A percentile compares a stretch with the other conserved stretches of the same genome.
Conservation (phyloP, 1,284 basidiomycete species). For the Heterobasidion parviporum region DNA sequence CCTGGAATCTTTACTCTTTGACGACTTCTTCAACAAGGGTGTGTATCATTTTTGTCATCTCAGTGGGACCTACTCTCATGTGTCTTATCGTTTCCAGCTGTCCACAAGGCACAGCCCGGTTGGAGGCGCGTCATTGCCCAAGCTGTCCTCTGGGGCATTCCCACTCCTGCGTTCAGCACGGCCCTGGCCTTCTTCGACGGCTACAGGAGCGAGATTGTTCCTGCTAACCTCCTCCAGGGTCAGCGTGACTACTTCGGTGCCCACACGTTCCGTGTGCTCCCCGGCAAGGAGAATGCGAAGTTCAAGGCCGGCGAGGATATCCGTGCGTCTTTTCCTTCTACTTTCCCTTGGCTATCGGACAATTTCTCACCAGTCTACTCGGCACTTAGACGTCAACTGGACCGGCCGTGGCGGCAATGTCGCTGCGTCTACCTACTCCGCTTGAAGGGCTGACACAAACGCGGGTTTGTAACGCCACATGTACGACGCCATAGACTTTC, state of each 20-base stretch:
- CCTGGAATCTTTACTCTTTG: constrained; percentile 92
- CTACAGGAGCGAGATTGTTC: constrained; percentile 86
- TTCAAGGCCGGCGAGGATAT: constrained; percentile 82
- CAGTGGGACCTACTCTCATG: neutral
- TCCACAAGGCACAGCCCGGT: constrained; percentile 93
- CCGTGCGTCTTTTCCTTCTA: constrained; percentile 44
- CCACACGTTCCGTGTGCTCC: constrained; percentile 89
- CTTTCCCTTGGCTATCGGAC: constrained; percentile 4
- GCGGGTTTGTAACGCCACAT: neutral
- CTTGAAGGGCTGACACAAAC: constrained; percentile 40
- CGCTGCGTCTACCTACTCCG: constrained; percentile 87
- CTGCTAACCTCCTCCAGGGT: constrained; percentile 92
- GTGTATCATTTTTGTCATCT: constrained; percentile 1
- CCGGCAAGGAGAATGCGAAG: constrained; percentile 81
- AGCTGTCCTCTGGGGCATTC: constrained; percentile 96
- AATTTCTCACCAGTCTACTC: neutral
- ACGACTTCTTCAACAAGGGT: constrained; percentile 98
- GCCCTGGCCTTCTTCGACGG: constrained; percentile 99
- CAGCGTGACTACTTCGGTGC: constrained; percentile 94
- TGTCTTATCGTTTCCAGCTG: constrained; percentile 35
- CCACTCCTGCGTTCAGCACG: constrained; percentile 93
- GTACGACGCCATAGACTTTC: neutral
- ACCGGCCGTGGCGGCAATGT: constrained; percentile 92
- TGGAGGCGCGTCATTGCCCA: constrained; percentile 98
- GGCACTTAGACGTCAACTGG: constrained; percentile 72